phyloP scores from a whole-genome alignment of 495 filamentous ascomycete species.

The Neurospora terricola region DNA sequence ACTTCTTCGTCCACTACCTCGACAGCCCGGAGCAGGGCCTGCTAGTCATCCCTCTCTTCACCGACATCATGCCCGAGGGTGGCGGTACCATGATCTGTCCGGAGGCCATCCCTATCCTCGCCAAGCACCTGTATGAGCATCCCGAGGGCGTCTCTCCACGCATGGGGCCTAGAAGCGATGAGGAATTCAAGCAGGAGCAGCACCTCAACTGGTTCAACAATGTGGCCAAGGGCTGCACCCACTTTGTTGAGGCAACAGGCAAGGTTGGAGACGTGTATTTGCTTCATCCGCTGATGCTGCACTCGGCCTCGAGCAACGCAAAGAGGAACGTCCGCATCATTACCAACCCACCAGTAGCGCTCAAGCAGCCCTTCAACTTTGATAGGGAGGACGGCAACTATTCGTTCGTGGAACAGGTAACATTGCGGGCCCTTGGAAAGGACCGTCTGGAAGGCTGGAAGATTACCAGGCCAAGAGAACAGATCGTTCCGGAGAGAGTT shows the following conservation, averaged over 20 bases:
- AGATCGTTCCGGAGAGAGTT: conserved; percentile 30
- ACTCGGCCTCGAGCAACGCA: conserved; percentile 53
- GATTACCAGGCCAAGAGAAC: conserved; percentile 44
- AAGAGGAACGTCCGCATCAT: conserved; percentile 53
- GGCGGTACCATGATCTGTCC: conserved; percentile 62
- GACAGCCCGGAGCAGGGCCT: conserved; percentile 65
- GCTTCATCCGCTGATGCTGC: conserved; percentile 65
- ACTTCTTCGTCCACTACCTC: conserved; percentile 68
- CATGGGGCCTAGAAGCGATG: conserved; percentile 47
- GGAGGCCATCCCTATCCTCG: conserved; percentile 46
- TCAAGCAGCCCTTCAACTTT: conserved; percentile 56
- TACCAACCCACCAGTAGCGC: conserved; percentile 59
- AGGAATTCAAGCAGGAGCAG: conserved; percentile 28
- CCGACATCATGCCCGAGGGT: conserved; percentile 48
- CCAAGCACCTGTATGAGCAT: conserved; percentile 51
- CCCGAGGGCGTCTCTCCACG: conserved; percentile 59
- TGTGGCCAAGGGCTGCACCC: conserved; percentile 31
- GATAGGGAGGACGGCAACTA: conserved; percentile 51
- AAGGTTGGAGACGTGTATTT: conserved; percentile 57
- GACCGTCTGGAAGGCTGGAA: conserved; percentile 52
- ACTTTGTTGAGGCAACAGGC: conserved; percentile 60
- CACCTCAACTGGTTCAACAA: conserved; percentile 44
- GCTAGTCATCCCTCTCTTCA: conserved; percentile 61
- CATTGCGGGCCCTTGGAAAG: conserved; percentile 48
- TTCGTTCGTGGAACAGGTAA: conserved; percentile 60